These are phyloP conservation scores for Colletotrichum incanum DNA, from an alignment of 2,329 filamentous ascomycete genomes.

Conservation along the genomic window DNA sequence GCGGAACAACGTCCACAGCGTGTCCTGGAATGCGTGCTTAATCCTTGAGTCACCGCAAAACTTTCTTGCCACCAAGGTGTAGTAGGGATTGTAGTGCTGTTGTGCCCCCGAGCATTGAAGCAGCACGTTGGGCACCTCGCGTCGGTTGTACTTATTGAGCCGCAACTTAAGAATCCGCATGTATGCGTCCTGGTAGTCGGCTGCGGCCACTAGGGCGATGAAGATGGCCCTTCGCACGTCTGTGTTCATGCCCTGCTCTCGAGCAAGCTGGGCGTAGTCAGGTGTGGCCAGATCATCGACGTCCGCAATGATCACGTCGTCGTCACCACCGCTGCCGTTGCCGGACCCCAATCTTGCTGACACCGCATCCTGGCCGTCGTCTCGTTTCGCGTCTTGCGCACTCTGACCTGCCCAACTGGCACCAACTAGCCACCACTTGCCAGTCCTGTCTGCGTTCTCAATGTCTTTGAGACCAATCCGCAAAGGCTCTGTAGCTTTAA, in stretches of 20 bases:
- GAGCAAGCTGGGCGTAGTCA: conserved; percentile 82
- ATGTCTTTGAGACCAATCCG: conserved; percentile 88
- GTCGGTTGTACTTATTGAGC: conserved; percentile 87
- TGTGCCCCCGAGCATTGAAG: conserved; percentile 91
- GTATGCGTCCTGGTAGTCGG: conserved; percentile 88
- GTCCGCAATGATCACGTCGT: conserved; percentile 46
- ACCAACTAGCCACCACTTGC: conserved; percentile 98
- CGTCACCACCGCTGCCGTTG: conserved; percentile 50
- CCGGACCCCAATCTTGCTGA: conserved; percentile 29
- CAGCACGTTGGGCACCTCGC: conserved; percentile 89
- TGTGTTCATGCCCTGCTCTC: conserved; percentile 88
- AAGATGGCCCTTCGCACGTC: conserved; percentile 93
- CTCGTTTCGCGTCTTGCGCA: conserved; percentile 38
- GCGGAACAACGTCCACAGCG: conserved; percentile 88
- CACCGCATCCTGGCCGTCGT: conserved; percentile 7
- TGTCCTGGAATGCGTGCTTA: conserved; percentile 88
- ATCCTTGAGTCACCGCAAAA: conserved; percentile 83
- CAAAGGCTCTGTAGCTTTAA: conserved; percentile 85
- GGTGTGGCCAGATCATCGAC: conserved; percentile 66
- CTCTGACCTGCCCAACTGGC: conserved; percentile 82
- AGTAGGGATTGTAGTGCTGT: conserved; percentile 91
- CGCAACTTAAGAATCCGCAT: conserved; percentile 84
- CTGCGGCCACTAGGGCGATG: conserved; percentile 87
- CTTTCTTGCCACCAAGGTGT: conserved; percentile 85
- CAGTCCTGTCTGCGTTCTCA: conserved; percentile 84